Conservation (phyloP, 2,329 filamentous ascomycete species). For the Trichoderma sp. region DNA sequence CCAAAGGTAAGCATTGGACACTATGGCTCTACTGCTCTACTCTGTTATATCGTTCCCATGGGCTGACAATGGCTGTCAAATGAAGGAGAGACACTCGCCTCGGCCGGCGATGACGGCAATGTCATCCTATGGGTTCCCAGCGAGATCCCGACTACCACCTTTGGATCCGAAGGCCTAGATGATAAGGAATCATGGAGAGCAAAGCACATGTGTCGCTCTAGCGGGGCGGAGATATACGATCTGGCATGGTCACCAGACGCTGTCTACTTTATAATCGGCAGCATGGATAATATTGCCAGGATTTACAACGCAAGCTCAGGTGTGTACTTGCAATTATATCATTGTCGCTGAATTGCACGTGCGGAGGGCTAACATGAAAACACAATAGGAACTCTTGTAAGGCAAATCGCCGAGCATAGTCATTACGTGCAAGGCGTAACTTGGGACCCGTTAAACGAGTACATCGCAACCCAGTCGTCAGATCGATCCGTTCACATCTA, state of each 20-base stretch:
- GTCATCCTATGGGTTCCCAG: slow-evolving; percentile 94
- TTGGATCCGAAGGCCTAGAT: slow-evolving; percentile 82
- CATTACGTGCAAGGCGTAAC: slow-evolving; percentile 98
- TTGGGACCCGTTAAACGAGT: slow-evolving; percentile 98
- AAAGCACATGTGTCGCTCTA: slow-evolving; percentile 96
- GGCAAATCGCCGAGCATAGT: slow-evolving; percentile 94
- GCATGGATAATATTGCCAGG: slow-evolving; percentile 97
- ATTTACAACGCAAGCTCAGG: slow-evolving; percentile 95
- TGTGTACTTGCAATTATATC: slow-evolving; percentile 40
- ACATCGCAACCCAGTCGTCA: slow-evolving; percentile 95
- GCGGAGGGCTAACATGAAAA: slow-evolving; percentile 6
- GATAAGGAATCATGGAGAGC: slow-evolving; percentile 97
- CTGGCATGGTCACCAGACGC: slow-evolving; percentile 98
- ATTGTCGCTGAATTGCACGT: slow-evolving; percentile 3
- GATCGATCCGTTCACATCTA: slow-evolving; percentile 98
- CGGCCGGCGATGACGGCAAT: slow-evolving; percentile 95
- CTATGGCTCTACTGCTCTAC: not conserved
- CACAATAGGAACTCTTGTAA: slow-evolving; percentile 60
- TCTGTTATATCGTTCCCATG: not conserved
- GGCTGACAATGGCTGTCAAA: slow-evolving; percentile 17
- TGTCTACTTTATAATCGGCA: slow-evolving; percentile 93
- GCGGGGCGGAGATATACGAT: slow-evolving; percentile 95
- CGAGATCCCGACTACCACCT: slow-evolving; percentile 64
- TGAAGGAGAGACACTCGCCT: slow-evolving; percentile 85
- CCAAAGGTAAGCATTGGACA: slow-evolving; percentile 64